A percentile compares a stretch with the other conserved stretches of the same genome.
Conservation (phyloP, 371 early-diverging fungal species). For the Mucor piriformis region DNA sequence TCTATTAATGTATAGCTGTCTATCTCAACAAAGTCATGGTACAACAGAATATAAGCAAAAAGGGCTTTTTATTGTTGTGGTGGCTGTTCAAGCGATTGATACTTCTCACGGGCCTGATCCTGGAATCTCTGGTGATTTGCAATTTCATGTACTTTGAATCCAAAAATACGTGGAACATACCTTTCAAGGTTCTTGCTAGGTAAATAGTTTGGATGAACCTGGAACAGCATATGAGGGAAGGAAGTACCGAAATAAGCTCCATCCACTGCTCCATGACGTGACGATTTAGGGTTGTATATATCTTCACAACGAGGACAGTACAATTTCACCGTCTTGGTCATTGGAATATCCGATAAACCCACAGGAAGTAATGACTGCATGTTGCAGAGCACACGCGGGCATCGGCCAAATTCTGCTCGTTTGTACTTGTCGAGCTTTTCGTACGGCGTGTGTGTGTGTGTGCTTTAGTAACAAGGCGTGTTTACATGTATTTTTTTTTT, state of each 20-base stretch:
- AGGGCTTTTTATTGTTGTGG: too few relatives aligned
- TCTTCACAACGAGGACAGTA: slow-evolving; percentile 95
- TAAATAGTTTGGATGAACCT: slow-evolving; percentile 84
- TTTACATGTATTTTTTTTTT: too few relatives aligned
- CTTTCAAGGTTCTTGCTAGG: slow-evolving; percentile 71
- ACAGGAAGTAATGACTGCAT: slow-evolving; percentile 85
- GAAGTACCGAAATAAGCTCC: slow-evolving; percentile 98
- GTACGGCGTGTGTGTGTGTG: too few relatives aligned
- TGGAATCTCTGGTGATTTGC: slow-evolving; percentile 90
- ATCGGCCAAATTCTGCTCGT: slow-evolving; percentile 92
- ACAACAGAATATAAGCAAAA: too few relatives aligned
- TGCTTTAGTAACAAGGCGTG: too few relatives aligned
- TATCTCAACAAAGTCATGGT: too few relatives aligned
- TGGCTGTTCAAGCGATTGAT: too few relatives aligned
- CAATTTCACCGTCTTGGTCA: slow-evolving; percentile 84
- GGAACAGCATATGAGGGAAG: slow-evolving; percentile 96
- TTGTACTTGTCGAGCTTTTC: slow-evolving; percentile 89
- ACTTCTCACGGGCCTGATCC: slow-evolving; percentile 77
- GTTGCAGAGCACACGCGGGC: slow-evolving; percentile 92
- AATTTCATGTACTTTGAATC: slow-evolving; percentile 89
- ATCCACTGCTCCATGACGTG: slow-evolving; percentile 83
- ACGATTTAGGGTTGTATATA: slow-evolving; percentile 90
- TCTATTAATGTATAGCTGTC: too few relatives aligned
- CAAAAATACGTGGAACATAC: slow-evolving; percentile 95
- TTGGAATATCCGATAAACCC: slow-evolving; percentile 86